These are phyloP conservation scores for Vitis hybrid DNA, from an alignment of 177 flowering plant species.

Conservation along the genomic window DNA sequence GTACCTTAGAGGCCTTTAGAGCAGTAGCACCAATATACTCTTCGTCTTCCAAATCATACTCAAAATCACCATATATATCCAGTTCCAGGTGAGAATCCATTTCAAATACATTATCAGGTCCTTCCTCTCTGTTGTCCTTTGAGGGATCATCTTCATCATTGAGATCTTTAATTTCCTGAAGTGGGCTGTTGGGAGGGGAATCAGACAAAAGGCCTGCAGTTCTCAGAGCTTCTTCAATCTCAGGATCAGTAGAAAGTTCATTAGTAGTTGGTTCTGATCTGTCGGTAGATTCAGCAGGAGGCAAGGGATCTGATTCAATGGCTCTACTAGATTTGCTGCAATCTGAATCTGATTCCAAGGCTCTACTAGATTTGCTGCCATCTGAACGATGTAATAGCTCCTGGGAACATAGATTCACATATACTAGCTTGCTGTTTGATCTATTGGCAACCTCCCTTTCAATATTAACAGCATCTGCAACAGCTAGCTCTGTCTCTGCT, in stretches of 20 bases:
- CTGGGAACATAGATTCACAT: constrained; percentile 85
- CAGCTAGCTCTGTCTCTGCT: constrained; percentile 90
- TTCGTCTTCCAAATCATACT: constrained; percentile 77
- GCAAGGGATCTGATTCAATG: constrained; percentile 26
- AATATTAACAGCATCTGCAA: constrained; percentile 91
- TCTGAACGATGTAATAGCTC: constrained; percentile 51
- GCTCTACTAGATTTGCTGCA: constrained; percentile 17
- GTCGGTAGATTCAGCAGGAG: constrained; percentile 17
- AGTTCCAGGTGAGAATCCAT: constrained; percentile 64
- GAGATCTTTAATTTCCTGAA: constrained; percentile 15
- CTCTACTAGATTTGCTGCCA: constrained; percentile 16
- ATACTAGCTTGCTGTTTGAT: constrained; percentile 86
- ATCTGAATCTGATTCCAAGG: constrained; percentile 27
- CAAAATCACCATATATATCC: constrained; percentile 93
- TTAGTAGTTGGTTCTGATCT: constrained; percentile 20
- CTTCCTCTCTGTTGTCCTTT: constrained; percentile 27
- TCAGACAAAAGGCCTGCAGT: constrained; percentile 81
- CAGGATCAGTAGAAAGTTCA: constrained; percentile 34
- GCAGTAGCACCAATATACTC: constrained; percentile 55
- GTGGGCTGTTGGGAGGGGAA: constrained; percentile 84
- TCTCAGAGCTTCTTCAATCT: constrained; percentile 62
- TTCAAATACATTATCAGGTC: constrained; percentile 60
- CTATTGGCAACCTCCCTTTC: constrained; percentile 74
- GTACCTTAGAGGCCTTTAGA: constrained; percentile 33
- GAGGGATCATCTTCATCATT: constrained; percentile 25